Base-by-base conservation (phyloP, 2,329 filamentous ascomycete species). In the Fulvia fulva region DNA sequence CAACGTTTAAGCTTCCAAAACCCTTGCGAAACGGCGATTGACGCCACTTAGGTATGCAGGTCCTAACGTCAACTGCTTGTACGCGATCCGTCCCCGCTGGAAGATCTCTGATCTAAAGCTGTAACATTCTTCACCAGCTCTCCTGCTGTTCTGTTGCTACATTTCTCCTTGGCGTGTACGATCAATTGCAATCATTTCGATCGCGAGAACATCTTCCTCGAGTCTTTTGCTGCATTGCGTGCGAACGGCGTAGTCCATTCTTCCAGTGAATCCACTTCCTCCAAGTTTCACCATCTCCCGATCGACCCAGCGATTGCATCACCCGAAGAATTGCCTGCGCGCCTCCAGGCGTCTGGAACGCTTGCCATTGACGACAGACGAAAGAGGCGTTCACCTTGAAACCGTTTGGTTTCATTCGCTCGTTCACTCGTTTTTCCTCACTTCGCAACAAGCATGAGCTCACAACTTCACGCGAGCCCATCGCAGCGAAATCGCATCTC, bases 401-500 rank as follows among this genome's bases (percentile, higher is more conserved):
- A n/a, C 37, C n/a, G 14, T 8, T 19, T 22, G 25, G 21, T 47
- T 47, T 23, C 44, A 47, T 26, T 47, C 44, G 12, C 44, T 4
- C 21, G 8, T 41, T 54, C 51, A 28, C 51, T 44, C n/a, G 21
- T 21, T 25, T 16, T 4, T 22, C 28, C 44, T 49, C 43, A 43
- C 14, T 41, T 16, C n/a, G 47, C 43, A 37, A 3, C 21, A n/a
- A 53, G 30, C 57, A 65, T 65, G 63, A 55, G 59, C 8, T 58
- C 55, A 26, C 59, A 64, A 37, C 55, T 65, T 12, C 59, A 63
- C 21, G 28, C 62, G 23, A 59, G 55, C 50, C 30, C 58, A 28
- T 59, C 56, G 41, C 54, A 62, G 25, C 54, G 63, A 25, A 65
- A 67, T 50, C 66, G 63, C 53, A 68, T 70, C 59, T 69, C 67